A percentile compares a stretch with the other conserved stretches of the same genome.
Conservation (phyloP, 2,329 filamentous ascomycete genomes). For the Aurifilum marmelostoma region DNA sequence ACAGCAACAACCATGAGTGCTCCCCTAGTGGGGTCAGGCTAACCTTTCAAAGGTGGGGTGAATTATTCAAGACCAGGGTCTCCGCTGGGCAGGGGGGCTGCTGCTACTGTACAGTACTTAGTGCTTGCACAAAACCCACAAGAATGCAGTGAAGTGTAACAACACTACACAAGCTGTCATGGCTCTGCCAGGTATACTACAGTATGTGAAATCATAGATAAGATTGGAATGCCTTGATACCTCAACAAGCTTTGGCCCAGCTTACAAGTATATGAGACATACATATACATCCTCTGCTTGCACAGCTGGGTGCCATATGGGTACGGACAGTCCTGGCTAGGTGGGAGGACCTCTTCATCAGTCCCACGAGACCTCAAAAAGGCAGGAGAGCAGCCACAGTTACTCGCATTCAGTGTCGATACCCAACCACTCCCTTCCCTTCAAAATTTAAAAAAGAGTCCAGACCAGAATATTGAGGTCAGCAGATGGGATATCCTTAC, state of each 20-base stretch:
- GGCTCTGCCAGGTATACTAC: background rate
- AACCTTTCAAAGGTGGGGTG: slow-evolving; percentile 9
- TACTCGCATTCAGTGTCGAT: background rate
- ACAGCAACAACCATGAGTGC: background rate
- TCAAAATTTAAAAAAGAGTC: background rate
- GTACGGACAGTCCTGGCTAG: no score
- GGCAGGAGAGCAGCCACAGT: no score
- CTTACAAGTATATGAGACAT: background rate
- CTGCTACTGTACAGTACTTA: background rate
- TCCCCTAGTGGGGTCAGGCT: slow-evolving; percentile 7
- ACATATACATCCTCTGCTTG: background rate
- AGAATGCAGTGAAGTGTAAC: background rate
- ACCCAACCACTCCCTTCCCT: background rate
- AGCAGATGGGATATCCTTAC: no score
- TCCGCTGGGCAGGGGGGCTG: background rate
- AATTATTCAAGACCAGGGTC: background rate
- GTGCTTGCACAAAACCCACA: background rate
- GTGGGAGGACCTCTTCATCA: no score
- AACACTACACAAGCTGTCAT: background rate
- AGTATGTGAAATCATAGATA: no score
- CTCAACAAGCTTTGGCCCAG: background rate
- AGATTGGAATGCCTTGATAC: no score
- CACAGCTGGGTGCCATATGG: background rate
- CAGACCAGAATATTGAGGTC: background rate
- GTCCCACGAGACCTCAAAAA: no score